Base-by-base conservation (phyloP, 2,329 filamentous ascomycete genomes). In the Apiospora sp. region DNA sequence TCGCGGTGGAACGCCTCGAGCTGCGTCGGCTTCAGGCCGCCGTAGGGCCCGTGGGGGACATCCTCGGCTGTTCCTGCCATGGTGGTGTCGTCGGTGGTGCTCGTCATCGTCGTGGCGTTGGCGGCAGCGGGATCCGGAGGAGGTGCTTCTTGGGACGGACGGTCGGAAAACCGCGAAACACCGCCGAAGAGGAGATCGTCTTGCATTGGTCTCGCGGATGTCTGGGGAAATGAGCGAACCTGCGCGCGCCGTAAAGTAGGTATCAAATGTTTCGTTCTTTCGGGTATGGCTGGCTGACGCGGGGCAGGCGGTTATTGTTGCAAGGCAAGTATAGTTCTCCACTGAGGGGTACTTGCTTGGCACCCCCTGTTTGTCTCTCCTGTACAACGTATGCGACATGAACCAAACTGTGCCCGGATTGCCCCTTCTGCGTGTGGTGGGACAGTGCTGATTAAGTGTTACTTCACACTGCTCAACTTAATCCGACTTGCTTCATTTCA, bases 1-100 rank as follows among this genome's bases (percentile, higher is more conserved):
- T 98, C 94, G 69, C 89, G 86, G 77, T 92, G 82, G 87, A 97
- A 98, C 79, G 88, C 86, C 68, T 88, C 81, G 67, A 96, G 84
- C 80, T 98, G 95, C 44, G 89, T 86, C 61, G 90, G 82, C 22
- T 92, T 92, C 72, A 98, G 92, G 72, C 92, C 92, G 34, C 76
- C 78, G 71, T 79, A 81, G 74, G 74, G 73, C 19, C 73, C 69
- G 22, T 67, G 43, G 73, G 67, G 24, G 72, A 30, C 71, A 61
- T 49, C 16, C 74, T 71, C 58, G 19, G 34, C 58, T 64, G 16
- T 24, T 71, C 41, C 30, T 49, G 43, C 16, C 16, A 22, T 41
- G 8, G 37, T 51, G 49, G 49, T 14, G 49, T 4, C 24, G n/a
- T n/a, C 24, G 49, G n/a, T 27, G 49, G n/a, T 27, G 49, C n/a